Evolutionary conservation across 345 rosid genomes (phyloP), one percentile per base, ranked within the genome.

Genomic region (Raphanus sativus): DNA sequence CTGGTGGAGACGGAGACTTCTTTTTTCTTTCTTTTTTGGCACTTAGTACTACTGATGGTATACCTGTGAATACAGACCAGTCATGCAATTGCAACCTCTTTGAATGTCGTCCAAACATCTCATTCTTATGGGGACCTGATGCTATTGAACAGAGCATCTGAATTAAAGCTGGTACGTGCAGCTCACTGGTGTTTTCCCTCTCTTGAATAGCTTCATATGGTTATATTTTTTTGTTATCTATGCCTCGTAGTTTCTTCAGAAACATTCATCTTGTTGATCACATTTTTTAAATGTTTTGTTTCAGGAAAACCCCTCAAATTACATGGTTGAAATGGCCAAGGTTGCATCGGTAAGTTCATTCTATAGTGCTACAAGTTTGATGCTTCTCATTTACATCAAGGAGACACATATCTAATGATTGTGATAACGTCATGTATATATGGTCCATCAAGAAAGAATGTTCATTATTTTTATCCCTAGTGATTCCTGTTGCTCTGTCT

Each of bases 261-360:
- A 69, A 30, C 32, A 59, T 67, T 74, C 34, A 26, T 59, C n/a
- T 68, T 34, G 17, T 54, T 74, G 25, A 69, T 38, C 26, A 25
- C 34, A 65, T 21, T 66, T n/a, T n/a, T 26, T 1, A 10, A 34
- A 15, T 75, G 48, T 30, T 69, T 0, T 62, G 74, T 75, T 86
- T 76, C 89, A 95, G 99, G 96, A 80, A 81, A 92, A 89, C 6
- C 86, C 94, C 56, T 86, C 94, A 36, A 87, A 30, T 86, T 95
- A 83, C 85, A 86, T 92, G 96, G 98, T 91, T 81, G 99, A 95
- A 85, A 95, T 92, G 99, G 97, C 99, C 1, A 85, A 69, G 83
- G 87, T 91, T 81, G 88, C 87, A 72, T 87, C 96, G 4, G 99
- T 95, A 81, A 85, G 92, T 86, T 70, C 61, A 56, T 75, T 12